Evolutionary conservation across 331 rosid genomes (phyloP).

Genomic region (Erythrophleum ivorense): DNA sequence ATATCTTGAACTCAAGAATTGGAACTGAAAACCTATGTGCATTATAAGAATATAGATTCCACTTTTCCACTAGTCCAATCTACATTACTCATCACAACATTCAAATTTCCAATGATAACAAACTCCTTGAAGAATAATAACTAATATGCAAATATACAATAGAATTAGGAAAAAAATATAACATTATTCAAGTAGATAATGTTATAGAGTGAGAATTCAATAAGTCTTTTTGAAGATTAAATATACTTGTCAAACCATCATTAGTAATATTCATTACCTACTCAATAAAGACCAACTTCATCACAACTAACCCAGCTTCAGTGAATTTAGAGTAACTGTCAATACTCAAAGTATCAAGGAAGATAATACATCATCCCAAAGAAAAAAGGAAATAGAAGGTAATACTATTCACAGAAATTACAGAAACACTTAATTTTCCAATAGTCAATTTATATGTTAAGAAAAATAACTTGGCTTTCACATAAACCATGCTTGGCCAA

Average conservation of each 20-base stretch:
- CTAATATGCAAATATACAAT: background rate
- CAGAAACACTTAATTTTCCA: slow-evolving; percentile 6
- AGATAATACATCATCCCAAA: background rate
- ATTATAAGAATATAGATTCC: background rate
- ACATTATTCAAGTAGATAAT: too few relatives aligned
- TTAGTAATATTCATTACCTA: background rate
- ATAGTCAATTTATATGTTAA: slow-evolving; percentile 10
- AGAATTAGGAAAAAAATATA: background rate
- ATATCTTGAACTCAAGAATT: background rate
- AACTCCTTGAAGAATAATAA: background rate
- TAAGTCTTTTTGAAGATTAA: background rate
- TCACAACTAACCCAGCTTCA: background rate
- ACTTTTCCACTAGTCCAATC: background rate
- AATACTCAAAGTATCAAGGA: background rate
- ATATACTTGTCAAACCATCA: background rate
- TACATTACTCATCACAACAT: background rate
- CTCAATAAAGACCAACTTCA: background rate
- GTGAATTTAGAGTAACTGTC: slow-evolving; percentile 7
- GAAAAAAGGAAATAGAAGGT: background rate
- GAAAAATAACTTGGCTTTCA: slow-evolving; percentile 13
- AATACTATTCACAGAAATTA: slow-evolving; percentile 1
- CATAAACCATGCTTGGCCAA: slow-evolving; percentile 17
- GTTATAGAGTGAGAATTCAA: background rate
- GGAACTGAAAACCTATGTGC: background rate
- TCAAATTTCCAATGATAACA: background rate